These are phyloP conservation scores for Beauveria sp. DNA, from an alignment of 2,329 filamentous ascomycete genomes.

Conservation along the genomic window DNA sequence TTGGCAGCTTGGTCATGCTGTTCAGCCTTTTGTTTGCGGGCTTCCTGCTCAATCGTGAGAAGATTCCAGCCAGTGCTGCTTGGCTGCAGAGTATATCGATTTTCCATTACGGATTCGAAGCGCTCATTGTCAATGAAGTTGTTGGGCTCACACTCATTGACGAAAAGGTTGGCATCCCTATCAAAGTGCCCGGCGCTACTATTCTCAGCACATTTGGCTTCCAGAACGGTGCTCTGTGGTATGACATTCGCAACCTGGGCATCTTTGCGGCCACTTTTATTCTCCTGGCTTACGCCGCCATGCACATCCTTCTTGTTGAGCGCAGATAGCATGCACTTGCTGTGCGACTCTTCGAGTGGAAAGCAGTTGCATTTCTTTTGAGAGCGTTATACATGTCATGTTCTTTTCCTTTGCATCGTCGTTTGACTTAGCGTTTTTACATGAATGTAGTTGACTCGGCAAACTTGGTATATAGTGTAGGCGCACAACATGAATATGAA, in stretches of 20 bases:
- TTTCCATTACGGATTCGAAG: constrained; percentile 97
- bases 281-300: constrained; percentile 78
- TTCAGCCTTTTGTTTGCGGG: constrained; percentile 94
- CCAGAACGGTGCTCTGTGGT: constrained; percentile 77
- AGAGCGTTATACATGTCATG: background rate
- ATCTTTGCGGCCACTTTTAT: constrained; percentile 79
- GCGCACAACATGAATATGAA: background rate
- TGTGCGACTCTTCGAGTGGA: background rate
- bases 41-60: constrained; percentile 87
- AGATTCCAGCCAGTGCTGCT: constrained; percentile 73
- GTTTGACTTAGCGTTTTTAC: constrained; percentile 2
- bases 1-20: constrained; percentile 93
- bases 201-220: constrained; percentile 96
- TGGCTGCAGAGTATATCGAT: constrained; percentile 95
- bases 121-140: constrained; percentile 94
- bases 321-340: constrained; percentile 44
- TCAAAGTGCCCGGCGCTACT: constrained; percentile 87
- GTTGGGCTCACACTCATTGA: constrained; percentile 82
- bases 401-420: background rate
- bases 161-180: constrained; percentile 92
- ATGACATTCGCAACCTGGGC: constrained; percentile 71
- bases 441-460: background rate
- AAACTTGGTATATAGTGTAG: background rate
- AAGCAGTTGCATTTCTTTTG: background rate
- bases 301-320: constrained; percentile 91